phyloP scores from a whole-genome alignment of 495 filamentous ascomycete species.

The Daldinia grandis region DNA sequence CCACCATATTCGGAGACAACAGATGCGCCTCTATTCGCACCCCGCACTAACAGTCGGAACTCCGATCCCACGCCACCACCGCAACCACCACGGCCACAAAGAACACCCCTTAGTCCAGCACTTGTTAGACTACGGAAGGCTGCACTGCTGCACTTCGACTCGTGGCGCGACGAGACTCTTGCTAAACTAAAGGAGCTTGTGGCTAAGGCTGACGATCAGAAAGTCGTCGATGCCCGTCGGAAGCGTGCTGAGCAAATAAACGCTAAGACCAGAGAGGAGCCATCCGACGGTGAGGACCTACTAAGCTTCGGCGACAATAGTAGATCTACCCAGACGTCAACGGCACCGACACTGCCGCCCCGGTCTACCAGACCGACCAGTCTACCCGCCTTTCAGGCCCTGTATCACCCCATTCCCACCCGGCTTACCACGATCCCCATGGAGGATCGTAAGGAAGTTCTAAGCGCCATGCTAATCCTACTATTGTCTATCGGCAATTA shows the following conservation, averaged over 20 bases:
- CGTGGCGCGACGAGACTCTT: slow-evolving; percentile 50
- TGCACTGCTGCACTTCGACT: slow-evolving; percentile 52
- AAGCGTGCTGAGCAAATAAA: slow-evolving; percentile 43
- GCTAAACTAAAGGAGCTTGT: slow-evolving; percentile 51
- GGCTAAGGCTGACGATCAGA: slow-evolving; percentile 46
- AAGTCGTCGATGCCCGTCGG: slow-evolving; percentile 49
- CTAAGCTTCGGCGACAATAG: slow-evolving; percentile 42
- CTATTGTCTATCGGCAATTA: slow-evolving; percentile 78
- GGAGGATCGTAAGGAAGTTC: slow-evolving; percentile 55
- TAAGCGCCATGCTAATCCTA: slow-evolving; percentile 71
- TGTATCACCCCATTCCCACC: slow-evolving; percentile 59
- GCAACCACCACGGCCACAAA: slow-evolving; percentile 1
- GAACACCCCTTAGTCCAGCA: slow-evolving; percentile 39
- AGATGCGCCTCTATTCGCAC: slow-evolving; percentile 6
- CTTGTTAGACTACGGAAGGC: slow-evolving; percentile 47
- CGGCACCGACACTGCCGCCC: slow-evolving; percentile 7
- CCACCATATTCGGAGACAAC: slow-evolving; percentile 27
- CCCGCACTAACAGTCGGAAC: slow-evolving; percentile 9
- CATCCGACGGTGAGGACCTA: slow-evolving; percentile 38
- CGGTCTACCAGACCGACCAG: slow-evolving; percentile 22
- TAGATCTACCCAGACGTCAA: slow-evolving; percentile 7
- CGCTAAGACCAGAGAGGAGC: slow-evolving; percentile 18
- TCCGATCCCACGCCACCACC: not conserved
- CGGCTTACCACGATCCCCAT: slow-evolving; percentile 50
- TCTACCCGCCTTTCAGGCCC: slow-evolving; percentile 46